A percentile compares a stretch with the other conserved stretches of the same genome.
phyloP scores from a whole-genome alignment of 2,329 filamentous ascomycete genomes.

The Hirsutella thompsonii region DNA sequence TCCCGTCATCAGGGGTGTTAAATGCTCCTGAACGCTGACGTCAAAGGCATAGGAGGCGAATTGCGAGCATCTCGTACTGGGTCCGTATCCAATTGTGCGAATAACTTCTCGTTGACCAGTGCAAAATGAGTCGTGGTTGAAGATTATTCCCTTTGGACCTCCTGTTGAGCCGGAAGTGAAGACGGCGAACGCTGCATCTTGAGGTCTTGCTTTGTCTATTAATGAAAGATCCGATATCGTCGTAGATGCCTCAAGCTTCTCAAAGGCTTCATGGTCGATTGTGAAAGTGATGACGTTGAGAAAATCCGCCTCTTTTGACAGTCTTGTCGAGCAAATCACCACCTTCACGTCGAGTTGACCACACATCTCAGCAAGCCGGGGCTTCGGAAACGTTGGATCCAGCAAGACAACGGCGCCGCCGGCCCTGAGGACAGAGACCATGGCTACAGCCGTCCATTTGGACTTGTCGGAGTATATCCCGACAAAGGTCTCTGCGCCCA shows the following conservation, averaged over 20 bases:
- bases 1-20: conserved; percentile 34
- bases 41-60: conserved; percentile 41
- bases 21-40: conserved; percentile 38
- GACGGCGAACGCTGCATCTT: background rate
- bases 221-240: background rate
- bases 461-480: conserved; percentile 20
- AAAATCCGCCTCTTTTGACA: background rate
- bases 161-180: background rate
- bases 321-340: background rate
- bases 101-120: conserved; percentile 5
- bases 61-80: conserved; percentile 28
- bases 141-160: background rate
- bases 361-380: conserved; percentile 2
- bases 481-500: conserved; percentile 13
- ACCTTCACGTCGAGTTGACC: background rate
- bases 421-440: conserved; percentile 18
- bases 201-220: background rate
- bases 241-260: background rate
- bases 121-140: conserved; percentile 9
- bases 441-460: conserved; percentile 14
- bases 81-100: conserved; percentile 22
- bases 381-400: conserved; percentile 8
- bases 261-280: background rate
- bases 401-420: conserved; percentile 20
- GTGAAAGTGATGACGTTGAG: background rate